Evolutionary conservation across 345 rosid genomes (phyloP).

Genomic region (Hibiscus tridactylites): DNA sequence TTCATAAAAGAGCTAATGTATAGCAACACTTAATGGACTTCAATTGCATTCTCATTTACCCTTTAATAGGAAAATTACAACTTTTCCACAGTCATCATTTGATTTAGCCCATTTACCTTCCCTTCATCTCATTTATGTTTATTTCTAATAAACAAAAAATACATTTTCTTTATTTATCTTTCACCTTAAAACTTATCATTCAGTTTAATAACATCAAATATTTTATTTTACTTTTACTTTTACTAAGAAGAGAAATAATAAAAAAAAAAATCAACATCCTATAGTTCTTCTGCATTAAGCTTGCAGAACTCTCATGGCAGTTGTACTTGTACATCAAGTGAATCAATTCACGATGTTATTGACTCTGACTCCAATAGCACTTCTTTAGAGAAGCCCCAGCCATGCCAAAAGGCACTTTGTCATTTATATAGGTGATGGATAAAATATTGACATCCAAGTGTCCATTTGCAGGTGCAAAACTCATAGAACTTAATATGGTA

Average conservation of each 20-base stretch:
- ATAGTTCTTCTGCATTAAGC: background rate
- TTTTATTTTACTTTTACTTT: background rate
- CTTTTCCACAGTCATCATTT: background rate
- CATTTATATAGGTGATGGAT: background rate
- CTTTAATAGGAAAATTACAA: background rate
- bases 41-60: background rate
- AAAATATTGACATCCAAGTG: background rate
- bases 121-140: background rate
- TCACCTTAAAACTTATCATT: background rate
- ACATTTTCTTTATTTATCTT: background rate
- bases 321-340: background rate
- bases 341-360: background rate
- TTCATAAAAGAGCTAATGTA: background rate
- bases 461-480: background rate
- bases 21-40: background rate
- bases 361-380: background rate
- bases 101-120: background rate
- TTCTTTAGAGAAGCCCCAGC: background rate
- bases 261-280: background rate
- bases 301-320: background rate
- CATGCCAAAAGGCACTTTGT: background rate
- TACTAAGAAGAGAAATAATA: background rate
- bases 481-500: background rate
- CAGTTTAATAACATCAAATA: background rate
- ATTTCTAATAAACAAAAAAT: background rate